phyloP scores from a whole-genome alignment of 108 stramenopile genomes.

The Cylindrotheca closterium region DNA sequence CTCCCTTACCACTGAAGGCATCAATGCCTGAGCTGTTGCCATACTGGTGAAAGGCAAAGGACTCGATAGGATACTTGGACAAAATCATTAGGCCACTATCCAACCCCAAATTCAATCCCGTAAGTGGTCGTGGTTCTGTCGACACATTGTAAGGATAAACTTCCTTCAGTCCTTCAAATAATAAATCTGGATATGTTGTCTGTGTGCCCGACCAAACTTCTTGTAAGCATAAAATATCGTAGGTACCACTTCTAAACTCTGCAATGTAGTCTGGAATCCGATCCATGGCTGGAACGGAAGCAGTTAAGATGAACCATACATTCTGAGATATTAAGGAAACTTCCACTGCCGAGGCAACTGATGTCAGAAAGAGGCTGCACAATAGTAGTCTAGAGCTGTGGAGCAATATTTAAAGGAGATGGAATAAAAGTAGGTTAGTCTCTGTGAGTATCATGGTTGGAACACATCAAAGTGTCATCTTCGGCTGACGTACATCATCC shows the following conservation, averaged over 20 bases:
- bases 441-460: no score
- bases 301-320: not conserved
- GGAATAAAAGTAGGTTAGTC: no score
- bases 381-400: no score
- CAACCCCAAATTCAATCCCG: not conserved
- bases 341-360: no score
- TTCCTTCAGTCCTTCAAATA: not conserved
- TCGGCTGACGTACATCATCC: no score
- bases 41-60: not conserved
- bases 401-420: no score
- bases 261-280: not conserved
- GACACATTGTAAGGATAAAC: not conserved
- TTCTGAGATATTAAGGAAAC: not conserved
- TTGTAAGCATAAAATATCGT: not conserved
- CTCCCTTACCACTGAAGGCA: not conserved
- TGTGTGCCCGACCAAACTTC: not conserved
- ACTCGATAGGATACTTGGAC: not conserved
- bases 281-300: not conserved
- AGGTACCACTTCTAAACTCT: not conserved
- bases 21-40: not conserved
- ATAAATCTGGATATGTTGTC: not conserved
- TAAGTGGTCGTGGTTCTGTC: not conserved
- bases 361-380: no score
- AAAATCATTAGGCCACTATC: not conserved
- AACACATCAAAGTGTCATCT: no score